A percentile compares a stretch with the other conserved stretches of the same genome.
phyloP scores from a whole-genome alignment of 257 asterid genomes.

The Capsicum chinense region DNA sequence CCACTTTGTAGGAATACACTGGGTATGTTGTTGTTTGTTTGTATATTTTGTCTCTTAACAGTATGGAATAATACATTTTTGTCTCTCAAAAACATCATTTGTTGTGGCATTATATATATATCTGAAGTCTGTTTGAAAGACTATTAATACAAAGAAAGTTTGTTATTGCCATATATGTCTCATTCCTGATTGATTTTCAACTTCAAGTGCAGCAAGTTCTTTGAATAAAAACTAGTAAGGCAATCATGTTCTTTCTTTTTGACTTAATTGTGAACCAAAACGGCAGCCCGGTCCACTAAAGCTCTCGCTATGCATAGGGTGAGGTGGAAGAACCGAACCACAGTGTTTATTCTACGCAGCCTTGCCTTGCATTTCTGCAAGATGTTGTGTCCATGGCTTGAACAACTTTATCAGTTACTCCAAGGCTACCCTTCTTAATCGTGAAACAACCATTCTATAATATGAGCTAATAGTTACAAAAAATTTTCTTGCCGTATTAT shows the following conservation, averaged over 20 bases:
- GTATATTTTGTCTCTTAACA: no score
- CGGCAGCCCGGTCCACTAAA: no score
- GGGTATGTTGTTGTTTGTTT: no score
- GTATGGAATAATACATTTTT: not conserved
- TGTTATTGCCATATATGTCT: not conserved
- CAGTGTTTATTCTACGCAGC: no score
- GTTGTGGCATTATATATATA: not conserved
- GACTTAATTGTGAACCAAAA: not conserved
- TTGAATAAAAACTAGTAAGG: conserved; percentile 10
- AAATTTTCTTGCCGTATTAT: no score
- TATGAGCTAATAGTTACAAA: not conserved
- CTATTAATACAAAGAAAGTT: not conserved
- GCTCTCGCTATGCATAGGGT: no score
- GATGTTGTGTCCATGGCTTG: no score
- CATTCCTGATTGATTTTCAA: not conserved
- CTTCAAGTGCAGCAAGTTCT: not conserved
- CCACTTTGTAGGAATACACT: no score
- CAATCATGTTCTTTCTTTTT: not conserved
- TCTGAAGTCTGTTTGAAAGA: not conserved
- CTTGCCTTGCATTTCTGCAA: no score
- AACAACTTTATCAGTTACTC: no score
- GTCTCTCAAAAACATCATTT: not conserved
- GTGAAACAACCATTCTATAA: not conserved
- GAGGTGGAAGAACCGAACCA: no score
- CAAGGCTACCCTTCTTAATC: not conserved